Percentiles rank a stretch among this genome's conserved stretches.
Conservation (phyloP, 176 grass and related monocot genomes). For the Lolium perenne region DNA sequence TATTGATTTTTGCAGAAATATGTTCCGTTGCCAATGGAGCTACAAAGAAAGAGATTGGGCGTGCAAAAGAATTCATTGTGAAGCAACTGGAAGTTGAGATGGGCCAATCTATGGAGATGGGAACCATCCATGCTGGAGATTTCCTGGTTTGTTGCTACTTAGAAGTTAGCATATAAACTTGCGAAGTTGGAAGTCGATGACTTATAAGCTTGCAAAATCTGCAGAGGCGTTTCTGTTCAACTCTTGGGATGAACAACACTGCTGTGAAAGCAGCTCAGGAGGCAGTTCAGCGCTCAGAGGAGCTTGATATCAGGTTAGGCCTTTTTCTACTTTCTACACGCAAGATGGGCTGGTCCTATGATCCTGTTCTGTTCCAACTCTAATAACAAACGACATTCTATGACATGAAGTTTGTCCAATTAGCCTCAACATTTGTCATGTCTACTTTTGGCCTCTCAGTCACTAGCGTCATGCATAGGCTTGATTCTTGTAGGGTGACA, state of each 20-base stretch:
- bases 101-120: slow-evolving; percentile 96
- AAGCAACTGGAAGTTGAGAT: slow-evolving; percentile 95
- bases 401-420: neutral
- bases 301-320: slow-evolving; percentile 84
- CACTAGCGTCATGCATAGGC: neutral
- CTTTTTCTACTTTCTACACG: slow-evolving; percentile 16
- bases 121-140: slow-evolving; percentile 88
- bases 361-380: neutral
- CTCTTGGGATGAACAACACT: slow-evolving; percentile 88
- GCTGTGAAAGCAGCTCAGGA: slow-evolving; percentile 94
- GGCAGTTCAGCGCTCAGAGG: slow-evolving; percentile 75
- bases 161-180: neutral
- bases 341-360: neutral
- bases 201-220: slow-evolving; percentile 47
- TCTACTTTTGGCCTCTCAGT: neutral
- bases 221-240: slow-evolving; percentile 89
- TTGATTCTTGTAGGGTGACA: slow-evolving; percentile 9
- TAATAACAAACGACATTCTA: no score
- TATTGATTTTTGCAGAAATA: slow-evolving; percentile 61
- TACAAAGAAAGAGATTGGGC: slow-evolving; percentile 92
- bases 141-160: slow-evolving; percentile 66
- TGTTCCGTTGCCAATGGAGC: slow-evolving; percentile 92
- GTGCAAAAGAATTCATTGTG: slow-evolving; percentile 94
- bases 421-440: neutral
- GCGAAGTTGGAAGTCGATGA: neutral